phyloP scores from a whole-genome alignment of 2,329 filamentous ascomycete genomes.

The Plenodomus lindquistii region DNA sequence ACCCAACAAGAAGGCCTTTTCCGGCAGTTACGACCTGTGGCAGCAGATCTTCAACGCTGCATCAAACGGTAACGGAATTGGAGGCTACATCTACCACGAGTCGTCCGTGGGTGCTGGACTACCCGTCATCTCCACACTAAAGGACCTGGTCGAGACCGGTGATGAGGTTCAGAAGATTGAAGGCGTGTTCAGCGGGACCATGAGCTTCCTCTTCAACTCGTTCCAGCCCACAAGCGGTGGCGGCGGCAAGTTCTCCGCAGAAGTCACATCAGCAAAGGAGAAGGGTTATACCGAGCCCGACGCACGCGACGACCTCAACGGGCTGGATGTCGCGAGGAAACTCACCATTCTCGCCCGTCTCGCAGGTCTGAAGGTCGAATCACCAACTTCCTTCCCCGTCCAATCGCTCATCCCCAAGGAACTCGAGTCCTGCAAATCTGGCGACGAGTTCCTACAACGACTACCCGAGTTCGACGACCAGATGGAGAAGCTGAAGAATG shows the following conservation, averaged over 20 bases:
- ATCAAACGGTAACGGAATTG: constrained; percentile 62
- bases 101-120: constrained; percentile 91
- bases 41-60: constrained; percentile 81
- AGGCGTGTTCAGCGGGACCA: constrained; percentile 95
- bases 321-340: constrained; percentile 90
- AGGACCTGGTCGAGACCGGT: constrained; percentile 91
- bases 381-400: constrained; percentile 87
- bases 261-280: constrained; percentile 89
- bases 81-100: constrained; percentile 90
- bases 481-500: constrained; percentile 86
- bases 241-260: constrained; percentile 84
- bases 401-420: constrained; percentile 90
- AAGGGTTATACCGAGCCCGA: constrained; percentile 92
- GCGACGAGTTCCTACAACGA: constrained; percentile 82
- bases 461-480: constrained; percentile 82
- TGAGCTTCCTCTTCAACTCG: constrained; percentile 97
- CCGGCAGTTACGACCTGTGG: constrained; percentile 79
- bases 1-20: constrained; percentile 98
- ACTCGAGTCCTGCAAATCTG: constrained; percentile 74
- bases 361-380: constrained; percentile 78
- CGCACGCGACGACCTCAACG: constrained; percentile 83
- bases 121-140: constrained; percentile 89
- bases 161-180: constrained; percentile 91
- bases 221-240: constrained; percentile 80
- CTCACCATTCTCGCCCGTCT: constrained; percentile 91